Evolutionary conservation across 768 basidiomycete genomes (phyloP), one percentile per base, ranked within the genome.

Genomic region (Leccinum subgranulosum): DNA sequence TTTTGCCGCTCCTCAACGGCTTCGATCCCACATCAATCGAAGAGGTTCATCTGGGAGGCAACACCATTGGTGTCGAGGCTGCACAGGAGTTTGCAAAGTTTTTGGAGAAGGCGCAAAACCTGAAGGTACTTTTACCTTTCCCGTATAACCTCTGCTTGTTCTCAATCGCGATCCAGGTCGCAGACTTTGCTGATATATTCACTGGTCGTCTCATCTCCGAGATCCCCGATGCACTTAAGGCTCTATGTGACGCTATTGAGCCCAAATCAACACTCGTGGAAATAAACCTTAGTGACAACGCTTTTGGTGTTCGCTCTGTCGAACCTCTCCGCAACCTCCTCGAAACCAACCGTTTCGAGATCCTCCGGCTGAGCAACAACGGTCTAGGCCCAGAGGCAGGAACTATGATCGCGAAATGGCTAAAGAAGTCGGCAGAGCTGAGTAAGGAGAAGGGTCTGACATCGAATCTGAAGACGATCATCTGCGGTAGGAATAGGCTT

Each of bases 171-270:
- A 51, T n/a, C 36, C 25, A 98, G 97, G 77, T 96, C 58, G 96
- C 95, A 64, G 88, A 98, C 77, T 91, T 98, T 62, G 90, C 93
- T 29, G 96, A 98, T 75, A 95, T 99, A 74, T 99, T 99, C 77
- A 98, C 96, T 3, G 92, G 95, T 54, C 91, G 96, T 62, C 82
- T 97, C 67, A 98, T 98, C 77, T 81, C 84, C 59, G 96, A 99
- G 73, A 98, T 99, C 69, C 97, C 96, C 5, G 81, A 76, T 57
- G 93, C 97, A 15, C 85, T 99, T 48, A 81, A 85, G 36, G 88
- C 91, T 34, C 83, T 99, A 63, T 97, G 95, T 71, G 84, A 92
- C 65, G 86, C 94, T 12, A 84, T 99, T 59, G 85, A 84, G 66
- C 80, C 84, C 66, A 92, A 92, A 67, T 81, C 85, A 4, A 84